Base-by-base conservation (phyloP, 345 rosid species). In the Acer campestre region DNA sequence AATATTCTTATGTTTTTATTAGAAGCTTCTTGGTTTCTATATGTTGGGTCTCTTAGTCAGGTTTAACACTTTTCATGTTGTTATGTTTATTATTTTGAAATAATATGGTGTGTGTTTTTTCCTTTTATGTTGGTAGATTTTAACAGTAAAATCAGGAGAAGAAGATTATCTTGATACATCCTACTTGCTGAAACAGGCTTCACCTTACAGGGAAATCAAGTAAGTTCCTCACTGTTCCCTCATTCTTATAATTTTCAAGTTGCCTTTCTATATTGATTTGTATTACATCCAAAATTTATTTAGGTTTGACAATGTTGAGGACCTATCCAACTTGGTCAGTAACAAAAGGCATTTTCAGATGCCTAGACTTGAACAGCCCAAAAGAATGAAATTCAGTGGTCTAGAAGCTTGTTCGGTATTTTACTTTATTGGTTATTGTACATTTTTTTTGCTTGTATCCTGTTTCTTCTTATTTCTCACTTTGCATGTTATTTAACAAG, bases 161-260 rank as follows among this genome's bases (percentile, higher is more conserved):
- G 92, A 89, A 27, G 98, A 90, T 76, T 95, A 90, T 84, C 86
- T 87, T 42, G 98, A 93, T 82, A 82, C 95, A 11, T 83, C 91
- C n/a, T 87, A 86, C 79, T 84, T 93, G 62, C 77, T 95, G 63
- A 84, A 88, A 88, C 98, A 95, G 79, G 97, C 97, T 64, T 91
- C 98, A 16, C 98, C 98, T 35, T 95, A 77, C 23, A 95, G 85
- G 94, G 89, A 89, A 79, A 95, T 95, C 83, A 88, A 92, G 98
- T 93, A 86, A 70, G 31, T 12, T 79, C 49, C 64, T 3, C 22
- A 29, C 73, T 13, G 18, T 38, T 38, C 58, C 51, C 61, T 44
- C n/a, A 10, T 23, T 71, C 49, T 58, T 71, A 48, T 61, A 63
- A 75, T 68, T 66, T 73, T 78, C 75, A 79, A 68, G 20, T 70